Base-by-base conservation (phyloP, 2,329 filamentous ascomycete species). In the Colletotrichum tanaceti region DNA sequence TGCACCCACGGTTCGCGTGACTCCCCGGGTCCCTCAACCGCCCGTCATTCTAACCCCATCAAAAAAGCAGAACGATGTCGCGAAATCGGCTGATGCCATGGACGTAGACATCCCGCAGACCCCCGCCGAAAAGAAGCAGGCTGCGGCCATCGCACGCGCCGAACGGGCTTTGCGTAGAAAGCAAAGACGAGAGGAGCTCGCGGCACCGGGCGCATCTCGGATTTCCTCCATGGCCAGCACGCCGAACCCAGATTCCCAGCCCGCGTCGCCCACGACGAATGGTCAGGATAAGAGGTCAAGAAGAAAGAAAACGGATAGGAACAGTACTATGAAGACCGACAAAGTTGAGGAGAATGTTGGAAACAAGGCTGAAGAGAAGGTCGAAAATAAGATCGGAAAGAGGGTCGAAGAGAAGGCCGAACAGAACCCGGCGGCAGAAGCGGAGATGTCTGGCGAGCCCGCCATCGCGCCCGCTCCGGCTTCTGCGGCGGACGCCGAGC, bases 281-380 rank as follows among this genome's bases (percentile, higher is more conserved):
- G 61, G 53, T 61, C 60, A 70, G 62, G 63, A 73, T 55, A 62
- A 49, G 58, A 68, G 44, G 47, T 18, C 55, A 38, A 32, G 24
- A 57, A 53, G 60, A 46, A 60, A 65, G 53, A 69, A 65, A 58
- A 18, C 58, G 41, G 63, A 70, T 13, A 67, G 67, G 59, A 73
- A 71, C 62, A 63, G 20, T n/a, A 10, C 41, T 5, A 55, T 43
- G 35, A 65, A 68, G 52, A n/a, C 47, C 11, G 13, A 13, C 4
- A 54, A 32, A 18, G 5, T 18, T 20, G 39, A 55, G 39, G 32
- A 35, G 10, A 7, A 10, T 2, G 32, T 35, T 35, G 32, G 32
- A 35, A 7, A 35, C 32, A 43, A 55, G 22, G 14, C n/a, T 35
- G 43, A 49, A 7, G 53, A 58, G 35, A 63, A 63, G 22, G n/a